Conservation (phyloP, 257 asterid species). For the Avicennia marina region DNA sequence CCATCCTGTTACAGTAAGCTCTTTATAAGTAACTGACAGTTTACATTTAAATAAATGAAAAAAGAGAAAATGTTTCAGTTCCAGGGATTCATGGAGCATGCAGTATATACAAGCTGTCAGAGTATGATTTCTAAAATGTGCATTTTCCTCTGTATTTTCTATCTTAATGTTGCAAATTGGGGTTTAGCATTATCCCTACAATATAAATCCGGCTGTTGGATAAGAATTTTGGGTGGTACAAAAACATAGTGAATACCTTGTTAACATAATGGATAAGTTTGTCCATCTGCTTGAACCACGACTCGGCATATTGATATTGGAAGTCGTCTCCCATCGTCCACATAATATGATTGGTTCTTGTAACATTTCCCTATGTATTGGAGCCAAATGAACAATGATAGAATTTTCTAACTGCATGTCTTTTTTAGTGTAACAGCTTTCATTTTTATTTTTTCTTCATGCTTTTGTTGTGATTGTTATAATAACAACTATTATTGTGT, state of each 20-base stretch:
- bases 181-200: too few relatives aligned
- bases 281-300: conserved; percentile 96
- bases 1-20: conserved; percentile 64
- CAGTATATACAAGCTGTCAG: neutral
- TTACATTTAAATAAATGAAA: neutral
- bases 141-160: too few relatives aligned
- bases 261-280: conserved; percentile 84
- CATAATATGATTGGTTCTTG: conserved; percentile 81
- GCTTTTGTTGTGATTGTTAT: neutral
- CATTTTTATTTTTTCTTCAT: neutral
- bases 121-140: too few relatives aligned
- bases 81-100: neutral
- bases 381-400: conserved; percentile 15
- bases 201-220: too few relatives aligned
- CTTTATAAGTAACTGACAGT: neutral
- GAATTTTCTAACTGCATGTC: too few relatives aligned
- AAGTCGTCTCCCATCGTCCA: conserved; percentile 98
- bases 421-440: neutral
- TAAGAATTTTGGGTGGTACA: too few relatives aligned
- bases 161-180: too few relatives aligned
- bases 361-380: conserved; percentile 67
- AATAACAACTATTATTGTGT: neutral
- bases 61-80: neutral
- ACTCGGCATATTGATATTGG: conserved; percentile 75
- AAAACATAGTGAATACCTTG: conserved; percentile 37